Conservation (phyloP, 139 green algal genomes). For the Nannochloris sp. region DNA sequence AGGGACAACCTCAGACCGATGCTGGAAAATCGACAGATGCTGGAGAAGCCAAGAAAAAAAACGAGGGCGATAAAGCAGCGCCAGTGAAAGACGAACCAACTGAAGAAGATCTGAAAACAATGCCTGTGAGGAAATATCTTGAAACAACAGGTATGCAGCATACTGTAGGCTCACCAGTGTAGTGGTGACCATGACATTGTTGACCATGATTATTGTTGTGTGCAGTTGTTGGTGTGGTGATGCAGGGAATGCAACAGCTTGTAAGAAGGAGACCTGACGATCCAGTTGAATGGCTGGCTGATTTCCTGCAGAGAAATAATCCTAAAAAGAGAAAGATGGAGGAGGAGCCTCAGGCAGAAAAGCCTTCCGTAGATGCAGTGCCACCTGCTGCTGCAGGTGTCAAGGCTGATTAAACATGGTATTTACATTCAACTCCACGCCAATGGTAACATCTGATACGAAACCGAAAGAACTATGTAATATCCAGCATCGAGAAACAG, state of each 20-base stretch:
- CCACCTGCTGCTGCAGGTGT: no score
- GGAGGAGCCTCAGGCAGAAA: not conserved
- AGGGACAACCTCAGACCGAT: no score
- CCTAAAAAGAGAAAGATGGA: constrained; percentile 37
- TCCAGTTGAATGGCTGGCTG: constrained; percentile 67
- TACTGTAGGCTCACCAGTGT: not conserved
- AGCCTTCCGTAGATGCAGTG: no score
- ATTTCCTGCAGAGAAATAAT: constrained; percentile 73
- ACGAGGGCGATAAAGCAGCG: no score
- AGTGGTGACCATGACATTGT: not conserved
- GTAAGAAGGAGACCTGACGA: constrained; percentile 70
- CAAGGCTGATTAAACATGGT: no score
- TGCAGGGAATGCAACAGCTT: constrained; percentile 67
- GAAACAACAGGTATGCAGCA: constrained; percentile 20
- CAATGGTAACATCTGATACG: no score
- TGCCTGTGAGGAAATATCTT: constrained; percentile 70
- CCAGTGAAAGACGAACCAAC: not conserved
- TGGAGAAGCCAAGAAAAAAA: no score
- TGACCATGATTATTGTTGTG: not conserved
- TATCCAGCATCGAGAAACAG: no score
- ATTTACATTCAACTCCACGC: no score
- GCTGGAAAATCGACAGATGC: no score
- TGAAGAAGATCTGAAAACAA: constrained; percentile 1
- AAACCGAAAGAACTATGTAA: no score
- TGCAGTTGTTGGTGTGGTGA: constrained; percentile 68